Base-by-base conservation (phyloP, 192 early-diverging fungal species). In the Diversispora epigaea region DNA sequence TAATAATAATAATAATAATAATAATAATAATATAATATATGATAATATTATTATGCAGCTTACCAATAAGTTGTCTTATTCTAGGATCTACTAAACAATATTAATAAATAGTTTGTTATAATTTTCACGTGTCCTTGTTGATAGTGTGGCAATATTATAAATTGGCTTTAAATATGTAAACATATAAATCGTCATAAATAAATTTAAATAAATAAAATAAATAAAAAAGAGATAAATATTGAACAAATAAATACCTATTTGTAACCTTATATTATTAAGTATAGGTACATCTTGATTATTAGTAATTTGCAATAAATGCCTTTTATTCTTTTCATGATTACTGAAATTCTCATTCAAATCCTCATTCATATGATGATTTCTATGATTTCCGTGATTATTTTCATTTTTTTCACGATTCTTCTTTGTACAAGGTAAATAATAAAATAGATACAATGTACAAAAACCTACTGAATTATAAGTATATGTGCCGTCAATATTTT, bases 121-220 rank as follows among this genome's bases (percentile, higher is more conserved):
- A 79, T 61, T 76, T 80, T 57, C 70, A 94, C 96, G 80, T 96
- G 94, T 32, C 94, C 94, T 62, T 85, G 82, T 76, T 94, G 95
- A 80, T 86, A 96, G 46, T 94, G 91, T 39, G 96, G 96, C 70
- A 98, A 78, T n/a, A 98, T 88, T 9, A 98, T 73, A 75, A 96
- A 94, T 87, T 98, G 96, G 79, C 95, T 93, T 67, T 17, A 64
- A 39, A 76, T 64, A 76, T 19, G n/a, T 25, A 45, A 43, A 43
- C 55, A 6, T 47, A 50, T 55, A 54, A 62, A 21, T 32, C n/a
- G 40, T 39, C 22, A 63, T 62, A 62, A 71, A 57, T 41, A 25
- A 8, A 10, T 50, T 58, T 40, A 44, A 64, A 12, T 50, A 58
- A 14, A n/a, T 68, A 21, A 17, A 60, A 25, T 45, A 12, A 7